Conservation (phyloP, 345 rosid genomes). For the Alliaria petiolata region DNA sequence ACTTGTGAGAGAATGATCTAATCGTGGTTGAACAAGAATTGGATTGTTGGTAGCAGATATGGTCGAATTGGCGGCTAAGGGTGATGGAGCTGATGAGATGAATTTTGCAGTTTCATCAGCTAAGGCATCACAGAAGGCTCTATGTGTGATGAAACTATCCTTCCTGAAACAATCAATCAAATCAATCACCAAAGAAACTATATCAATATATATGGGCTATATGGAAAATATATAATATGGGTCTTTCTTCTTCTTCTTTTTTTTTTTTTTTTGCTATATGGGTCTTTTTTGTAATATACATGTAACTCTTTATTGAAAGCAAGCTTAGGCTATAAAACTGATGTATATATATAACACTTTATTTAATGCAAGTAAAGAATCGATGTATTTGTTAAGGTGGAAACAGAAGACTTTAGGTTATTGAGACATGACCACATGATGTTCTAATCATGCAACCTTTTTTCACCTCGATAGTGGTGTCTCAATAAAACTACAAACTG, state of each 20-base stretch:
- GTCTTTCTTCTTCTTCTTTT: too few relatives aligned
- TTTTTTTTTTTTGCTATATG: neutral
- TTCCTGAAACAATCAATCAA: slow-evolving; percentile 49
- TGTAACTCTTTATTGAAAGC: neutral
- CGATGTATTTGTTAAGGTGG: neutral
- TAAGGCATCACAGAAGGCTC: slow-evolving; percentile 86
- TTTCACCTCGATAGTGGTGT: slow-evolving; percentile 1
- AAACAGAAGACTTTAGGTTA: neutral
- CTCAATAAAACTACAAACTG: neutral
- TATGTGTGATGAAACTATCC: slow-evolving; percentile 85
- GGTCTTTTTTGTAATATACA: neutral
- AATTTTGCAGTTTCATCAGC: slow-evolving; percentile 63
- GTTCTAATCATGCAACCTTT: neutral
- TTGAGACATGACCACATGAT: slow-evolving; percentile 3
- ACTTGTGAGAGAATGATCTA: slow-evolving; percentile 8
- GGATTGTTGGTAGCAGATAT: slow-evolving; percentile 27
- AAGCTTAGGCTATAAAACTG: neutral
- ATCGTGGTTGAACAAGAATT: slow-evolving; percentile 13
- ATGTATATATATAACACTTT: neutral
- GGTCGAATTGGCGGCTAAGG: slow-evolving; percentile 27
- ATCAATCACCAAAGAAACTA: neutral
- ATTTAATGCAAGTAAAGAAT: neutral
- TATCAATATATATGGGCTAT: neutral
- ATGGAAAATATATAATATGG: neutral
- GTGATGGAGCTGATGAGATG: slow-evolving; percentile 37